Conservation (phyloP, 2,329 filamentous ascomycete genomes). For the Elsinoe australis region DNA sequence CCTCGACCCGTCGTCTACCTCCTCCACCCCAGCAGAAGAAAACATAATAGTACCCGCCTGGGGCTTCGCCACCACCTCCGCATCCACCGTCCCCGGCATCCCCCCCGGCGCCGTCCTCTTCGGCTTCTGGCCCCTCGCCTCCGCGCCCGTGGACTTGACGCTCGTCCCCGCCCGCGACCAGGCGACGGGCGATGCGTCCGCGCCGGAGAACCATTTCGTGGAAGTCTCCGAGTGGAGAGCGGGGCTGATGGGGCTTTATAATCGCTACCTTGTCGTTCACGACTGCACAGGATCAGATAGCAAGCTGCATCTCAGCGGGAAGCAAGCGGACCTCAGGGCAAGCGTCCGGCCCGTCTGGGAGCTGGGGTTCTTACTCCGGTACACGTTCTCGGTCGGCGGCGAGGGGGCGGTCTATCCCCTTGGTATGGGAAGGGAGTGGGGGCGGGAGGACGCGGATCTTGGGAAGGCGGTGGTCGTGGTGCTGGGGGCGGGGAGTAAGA, state of each 20-base stretch:
- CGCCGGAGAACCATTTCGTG: neutral
- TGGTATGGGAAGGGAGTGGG: neutral
- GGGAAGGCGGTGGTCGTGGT: constrained; percentile 1
- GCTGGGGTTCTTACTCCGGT: constrained; percentile 5
- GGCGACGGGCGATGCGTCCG: neutral
- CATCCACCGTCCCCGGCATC: neutral
- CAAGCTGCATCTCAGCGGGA: neutral
- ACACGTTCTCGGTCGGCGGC: neutral
- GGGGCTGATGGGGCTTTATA: constrained; percentile 8
- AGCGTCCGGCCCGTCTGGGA: constrained; percentile 5
- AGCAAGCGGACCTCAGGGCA: neutral
- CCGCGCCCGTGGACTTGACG: neutral
- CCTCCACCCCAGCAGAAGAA: no score
- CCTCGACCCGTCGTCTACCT: neutral
- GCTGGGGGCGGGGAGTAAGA: constrained; percentile 10
- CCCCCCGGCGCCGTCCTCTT: neutral
- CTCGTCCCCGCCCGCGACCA: neutral
- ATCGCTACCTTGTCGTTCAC: neutral
- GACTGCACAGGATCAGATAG: no score
- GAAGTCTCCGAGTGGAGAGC: neutral
- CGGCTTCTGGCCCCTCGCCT: constrained; percentile 5
- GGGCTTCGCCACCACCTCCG: neutral
- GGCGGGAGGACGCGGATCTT: neutral
- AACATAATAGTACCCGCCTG: constrained; percentile 3
- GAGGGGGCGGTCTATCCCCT: neutral